Base-by-base conservation (phyloP, 208 protist species). In the Jaenimonas drosophilae region DNA sequence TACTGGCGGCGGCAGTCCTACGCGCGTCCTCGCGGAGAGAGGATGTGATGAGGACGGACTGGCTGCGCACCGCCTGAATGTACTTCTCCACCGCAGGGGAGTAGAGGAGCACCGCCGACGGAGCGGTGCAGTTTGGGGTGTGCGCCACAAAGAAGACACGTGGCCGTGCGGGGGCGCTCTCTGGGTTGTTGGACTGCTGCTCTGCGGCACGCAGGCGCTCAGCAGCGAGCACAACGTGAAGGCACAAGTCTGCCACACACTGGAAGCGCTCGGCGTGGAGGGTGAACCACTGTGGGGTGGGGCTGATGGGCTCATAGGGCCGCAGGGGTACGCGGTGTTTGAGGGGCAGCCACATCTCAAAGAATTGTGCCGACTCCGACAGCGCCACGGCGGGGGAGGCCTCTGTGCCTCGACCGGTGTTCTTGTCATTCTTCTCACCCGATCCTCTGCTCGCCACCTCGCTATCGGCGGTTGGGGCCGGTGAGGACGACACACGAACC, bases 271-370 rank as follows among this genome's bases (percentile, higher is more conserved):
- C 51, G 11, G 14, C 37, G 16, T 4, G 20, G 2, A 3, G 25
- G n/a, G 44, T 4, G 37, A 41, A 43, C 49, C 45, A 49, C 36
- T n/a, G 31, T 24, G 65, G 52, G 21, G 42, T 20, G n/a, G 39
- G 27, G 5, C 16, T 16, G 7, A 51, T 20, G 9, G 29, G 21
- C 4, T 64, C 42, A 50, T 79, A 82, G 14, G 81, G 81, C 7
- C 55, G 58, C 64, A 90, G 59, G 2, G 70, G 63, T 16, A 69
- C 54, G 14, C 81, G 66, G 51, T 90, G 76, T 57, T 80, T 86
- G 55, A 69, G 66, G 1, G 76, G 73, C 27, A 91, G 64, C 83
- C 83, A 91, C 54, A 88, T 29, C 49, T 82, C 70, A 20, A 88
- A 47, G 27, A 65, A 32, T 46, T 65, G 47, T n/a, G 66, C 24